phyloP scores from a whole-genome alignment of 1,284 basidiomycete genomes.

The Ustilago lituana region DNA sequence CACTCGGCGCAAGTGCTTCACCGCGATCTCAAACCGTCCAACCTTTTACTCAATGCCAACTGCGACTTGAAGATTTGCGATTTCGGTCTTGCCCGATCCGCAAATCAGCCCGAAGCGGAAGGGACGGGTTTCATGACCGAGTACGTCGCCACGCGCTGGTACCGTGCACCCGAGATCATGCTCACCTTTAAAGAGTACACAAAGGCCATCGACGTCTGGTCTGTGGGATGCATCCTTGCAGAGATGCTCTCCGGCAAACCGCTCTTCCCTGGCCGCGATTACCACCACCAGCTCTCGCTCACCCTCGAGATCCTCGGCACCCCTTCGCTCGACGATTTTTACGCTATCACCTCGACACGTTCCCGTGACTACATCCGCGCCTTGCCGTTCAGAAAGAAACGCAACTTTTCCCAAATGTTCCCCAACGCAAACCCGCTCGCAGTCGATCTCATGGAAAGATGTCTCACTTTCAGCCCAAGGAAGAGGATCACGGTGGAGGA shows the following conservation, averaged over 20 bases:
- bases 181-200: constrained; percentile 68
- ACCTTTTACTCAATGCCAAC: constrained; percentile 64
- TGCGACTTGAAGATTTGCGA: constrained; percentile 67
- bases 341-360: constrained; percentile 78
- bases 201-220: constrained; percentile 75
- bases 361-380: constrained; percentile 93
- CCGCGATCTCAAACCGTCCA: constrained; percentile 65
- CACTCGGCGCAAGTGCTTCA: constrained; percentile 66
- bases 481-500: constrained; percentile 66
- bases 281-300: constrained; percentile 71
- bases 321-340: constrained; percentile 74
- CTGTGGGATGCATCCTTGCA: constrained; percentile 91
- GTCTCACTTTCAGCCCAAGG: constrained; percentile 74
- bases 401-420: constrained; percentile 79
- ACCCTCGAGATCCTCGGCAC: constrained; percentile 74
- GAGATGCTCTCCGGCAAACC: constrained; percentile 92
- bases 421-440: constrained; percentile 75
- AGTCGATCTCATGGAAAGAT: constrained; percentile 87
- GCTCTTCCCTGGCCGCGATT: constrained; percentile 79
- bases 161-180: constrained; percentile 67
- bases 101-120: constrained; percentile 64
- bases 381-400: constrained; percentile 87
- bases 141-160: constrained; percentile 67
- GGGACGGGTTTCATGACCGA: constrained; percentile 67
- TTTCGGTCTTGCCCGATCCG: constrained; percentile 66